Conservation (phyloP, 2,329 filamentous ascomycete species). For the Lachnellula arida region DNA sequence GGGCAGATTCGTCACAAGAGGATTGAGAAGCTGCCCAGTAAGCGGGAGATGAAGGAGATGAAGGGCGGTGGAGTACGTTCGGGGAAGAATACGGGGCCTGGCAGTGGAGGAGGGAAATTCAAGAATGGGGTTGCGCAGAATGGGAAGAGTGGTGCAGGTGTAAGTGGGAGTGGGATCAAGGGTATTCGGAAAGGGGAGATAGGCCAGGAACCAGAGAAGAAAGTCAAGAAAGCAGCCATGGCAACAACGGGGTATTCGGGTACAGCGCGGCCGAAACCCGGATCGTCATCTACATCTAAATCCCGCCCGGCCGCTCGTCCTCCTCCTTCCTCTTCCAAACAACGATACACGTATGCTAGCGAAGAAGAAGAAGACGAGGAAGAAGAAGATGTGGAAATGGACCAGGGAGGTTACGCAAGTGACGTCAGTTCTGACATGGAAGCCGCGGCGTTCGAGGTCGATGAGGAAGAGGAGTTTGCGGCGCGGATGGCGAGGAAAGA, state of each 20-base stretch:
- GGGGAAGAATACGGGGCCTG: slow-evolving; percentile 23
- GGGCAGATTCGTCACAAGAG: slow-evolving; percentile 73
- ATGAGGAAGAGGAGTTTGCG: slow-evolving; percentile 63
- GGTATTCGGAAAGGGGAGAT: slow-evolving; percentile 23
- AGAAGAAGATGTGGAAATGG: slow-evolving; percentile 45
- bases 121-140: slow-evolving; percentile 6
- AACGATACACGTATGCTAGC: slow-evolving; percentile 34
- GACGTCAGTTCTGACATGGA: slow-evolving; percentile 75
- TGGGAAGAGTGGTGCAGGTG: slow-evolving; percentile 8
- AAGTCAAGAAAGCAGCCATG: slow-evolving; percentile 54
- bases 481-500: slow-evolving; percentile 60
- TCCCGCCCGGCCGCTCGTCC: slow-evolving; percentile 15
- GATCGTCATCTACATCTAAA: slow-evolving; percentile 32
- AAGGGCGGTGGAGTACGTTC: slow-evolving; percentile 23
- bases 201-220: slow-evolving; percentile 44
- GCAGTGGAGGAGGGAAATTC: slow-evolving; percentile 22
- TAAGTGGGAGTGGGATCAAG: slow-evolving; percentile 12
- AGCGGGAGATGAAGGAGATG: slow-evolving; percentile 40
- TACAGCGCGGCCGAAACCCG: slow-evolving; percentile 55
- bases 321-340: slow-evolving; percentile 32
- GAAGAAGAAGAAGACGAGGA: slow-evolving; percentile 33
- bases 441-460: slow-evolving; percentile 68
- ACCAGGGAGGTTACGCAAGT: slow-evolving; percentile 60
- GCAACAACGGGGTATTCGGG: slow-evolving; percentile 64
- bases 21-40: slow-evolving; percentile 58